phyloP scores from a whole-genome alignment of 1,284 basidiomycete genomes.

The Albatrellus sp. region DNA sequence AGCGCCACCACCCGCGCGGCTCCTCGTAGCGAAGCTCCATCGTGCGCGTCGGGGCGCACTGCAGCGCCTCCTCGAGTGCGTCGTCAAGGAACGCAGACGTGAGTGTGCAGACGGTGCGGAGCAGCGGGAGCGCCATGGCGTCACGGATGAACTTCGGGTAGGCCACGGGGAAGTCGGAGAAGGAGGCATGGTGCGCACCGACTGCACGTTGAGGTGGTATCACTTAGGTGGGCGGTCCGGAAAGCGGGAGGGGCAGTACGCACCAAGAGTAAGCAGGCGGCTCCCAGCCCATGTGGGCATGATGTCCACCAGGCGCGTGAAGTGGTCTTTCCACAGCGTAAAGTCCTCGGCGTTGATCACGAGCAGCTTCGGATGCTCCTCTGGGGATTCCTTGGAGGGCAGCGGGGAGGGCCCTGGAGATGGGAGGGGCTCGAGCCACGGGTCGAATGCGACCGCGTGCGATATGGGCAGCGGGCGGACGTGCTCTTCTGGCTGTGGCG shows the following conservation, averaged over 20 bases:
- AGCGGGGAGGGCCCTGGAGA: slow-evolving; percentile 32
- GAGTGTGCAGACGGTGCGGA: slow-evolving; percentile 29
- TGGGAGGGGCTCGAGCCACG: slow-evolving; percentile 68
- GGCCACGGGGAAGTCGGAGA: slow-evolving; percentile 42
- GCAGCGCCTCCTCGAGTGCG: slow-evolving; percentile 20
- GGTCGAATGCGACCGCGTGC: slow-evolving; percentile 54
- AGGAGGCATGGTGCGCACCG: slow-evolving; percentile 36
- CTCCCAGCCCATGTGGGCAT: slow-evolving; percentile 37
- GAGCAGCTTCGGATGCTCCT: slow-evolving; percentile 25
- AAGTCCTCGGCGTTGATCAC: slow-evolving; percentile 68
- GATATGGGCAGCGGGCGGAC: slow-evolving; percentile 35
- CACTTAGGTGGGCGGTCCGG: neutral
- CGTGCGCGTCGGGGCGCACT: slow-evolving; percentile 21
- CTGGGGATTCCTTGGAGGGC: slow-evolving; percentile 14
- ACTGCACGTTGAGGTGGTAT: too few relatives aligned
- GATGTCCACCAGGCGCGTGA: slow-evolving; percentile 38
- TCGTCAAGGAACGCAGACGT: slow-evolving; percentile 38
- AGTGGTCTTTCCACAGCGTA: slow-evolving; percentile 65
- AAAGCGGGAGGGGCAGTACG: slow-evolving; percentile 7
- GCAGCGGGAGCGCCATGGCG: slow-evolving; percentile 17
- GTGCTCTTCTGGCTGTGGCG: slow-evolving; percentile 21
- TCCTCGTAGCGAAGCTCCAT: slow-evolving; percentile 29
- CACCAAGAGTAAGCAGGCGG: slow-evolving; percentile 38
- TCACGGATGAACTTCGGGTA: slow-evolving; percentile 19
- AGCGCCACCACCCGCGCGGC: slow-evolving; percentile 15